Base-by-base conservation (phyloP, 2,329 filamentous ascomycete genomes). In the Sporothrix globosa region DNA sequence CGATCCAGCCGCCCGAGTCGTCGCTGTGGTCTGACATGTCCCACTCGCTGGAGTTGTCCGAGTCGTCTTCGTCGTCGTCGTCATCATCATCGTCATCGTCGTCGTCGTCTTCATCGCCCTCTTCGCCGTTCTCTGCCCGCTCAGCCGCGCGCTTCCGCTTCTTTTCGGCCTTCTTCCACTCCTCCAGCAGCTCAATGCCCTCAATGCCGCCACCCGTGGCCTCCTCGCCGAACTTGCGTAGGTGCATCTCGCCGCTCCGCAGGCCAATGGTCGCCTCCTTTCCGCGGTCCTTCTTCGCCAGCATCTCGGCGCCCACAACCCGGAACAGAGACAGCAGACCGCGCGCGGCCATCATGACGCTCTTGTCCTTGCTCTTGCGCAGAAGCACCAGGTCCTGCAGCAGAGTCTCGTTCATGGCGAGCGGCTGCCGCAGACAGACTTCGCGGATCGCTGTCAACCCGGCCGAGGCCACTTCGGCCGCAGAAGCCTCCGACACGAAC, bases 331-430 rank as follows among this genome's bases (percentile, higher is more conserved):
- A 93, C 54, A 99, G 84, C 7, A 99, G 83, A 73, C 96, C 95
- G 79, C 96, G 95, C 17, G 95, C 93, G 9, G 96, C 96, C 96
- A 99, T 98, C 87, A 97, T 94, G n/a, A 96, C 92, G 72, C 95
- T 94, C 83, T 98, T 99, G 78, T 99, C 96, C 79, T 99, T 99
- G 78, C 92, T 97, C 84, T 96, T 97, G 72, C 92, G 88, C 81
- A 99, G 98, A 83, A 96, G 91, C 11, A 98, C 93, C 68, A 99
- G 82, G 83, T 99, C 96, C 79, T 99, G 95, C 41, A 99, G 82
- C n/a, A 99, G 82, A 0, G 94, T 97, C 74, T 98, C 94, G 67
- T 89, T 93, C 92, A 99, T 98, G 6, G 94, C 94, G n/a, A 98
- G 83, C 1, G 96, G 95, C 77, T 99, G 96, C 73, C 96, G 87